Evolutionary conservation across 352 stramenopile species (phyloP).

Genomic region (Elongisporangium undulatum): DNA sequence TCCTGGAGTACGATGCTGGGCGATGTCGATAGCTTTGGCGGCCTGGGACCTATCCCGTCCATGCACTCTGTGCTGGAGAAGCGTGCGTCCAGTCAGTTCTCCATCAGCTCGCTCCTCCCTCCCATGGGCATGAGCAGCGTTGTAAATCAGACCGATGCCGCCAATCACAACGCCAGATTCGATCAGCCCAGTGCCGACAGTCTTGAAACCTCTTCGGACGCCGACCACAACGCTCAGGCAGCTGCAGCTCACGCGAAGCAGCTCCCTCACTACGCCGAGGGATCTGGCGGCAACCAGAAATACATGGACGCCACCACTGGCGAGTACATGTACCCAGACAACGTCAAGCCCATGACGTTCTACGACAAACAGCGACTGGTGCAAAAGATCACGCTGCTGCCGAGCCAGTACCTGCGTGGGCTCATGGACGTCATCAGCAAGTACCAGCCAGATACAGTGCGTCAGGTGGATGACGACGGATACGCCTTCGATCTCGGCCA

Average conservation of each 20-base stretch:
- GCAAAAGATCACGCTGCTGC: conserved; percentile 84
- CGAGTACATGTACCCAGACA: conserved; percentile 85
- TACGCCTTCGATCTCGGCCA: conserved; percentile 84
- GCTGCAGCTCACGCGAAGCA: conserved; percentile 8
- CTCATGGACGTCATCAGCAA: conserved; percentile 89
- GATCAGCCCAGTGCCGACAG: conserved; percentile 14
- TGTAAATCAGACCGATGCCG: conserved; percentile 5
- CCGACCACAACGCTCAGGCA: conserved; percentile 23
- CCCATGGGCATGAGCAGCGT: conserved; percentile 13
- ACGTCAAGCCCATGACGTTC: conserved; percentile 84
- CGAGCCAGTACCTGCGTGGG: conserved; percentile 76
- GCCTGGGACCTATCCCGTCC: conserved; percentile 58
- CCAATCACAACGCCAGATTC: conserved; percentile 2
- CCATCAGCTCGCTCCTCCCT: conserved; percentile 64
- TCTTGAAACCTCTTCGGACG: conserved; percentile 11
- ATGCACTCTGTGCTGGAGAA: conserved; percentile 72
- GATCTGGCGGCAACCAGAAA: conserved; percentile 66
- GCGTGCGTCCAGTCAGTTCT: conserved; percentile 71
- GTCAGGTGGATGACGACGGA: conserved; percentile 84
- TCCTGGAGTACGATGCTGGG: conserved; percentile 64
- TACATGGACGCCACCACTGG: conserved; percentile 57
- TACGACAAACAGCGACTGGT: conserved; percentile 80
- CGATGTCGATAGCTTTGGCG: conserved; percentile 64
- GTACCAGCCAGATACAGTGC: conserved; percentile 83
- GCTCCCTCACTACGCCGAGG: conserved; percentile 31